Evolutionary conservation across 192 early-diverging fungal species (phyloP), one percentile per base, ranked within the genome.

Genomic region (Coemansia sp.): DNA sequence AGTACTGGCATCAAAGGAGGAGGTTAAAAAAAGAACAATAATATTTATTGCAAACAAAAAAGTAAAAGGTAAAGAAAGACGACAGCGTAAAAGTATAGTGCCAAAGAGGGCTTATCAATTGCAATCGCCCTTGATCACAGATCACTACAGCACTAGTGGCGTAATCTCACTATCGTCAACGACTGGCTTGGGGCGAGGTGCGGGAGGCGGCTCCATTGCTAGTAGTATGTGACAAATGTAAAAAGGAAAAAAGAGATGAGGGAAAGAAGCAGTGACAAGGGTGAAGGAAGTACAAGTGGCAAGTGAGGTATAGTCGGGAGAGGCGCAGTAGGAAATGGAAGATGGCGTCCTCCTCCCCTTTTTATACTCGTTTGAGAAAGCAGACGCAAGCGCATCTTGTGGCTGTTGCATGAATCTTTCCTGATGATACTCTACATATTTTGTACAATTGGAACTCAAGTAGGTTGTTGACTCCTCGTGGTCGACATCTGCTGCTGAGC

Each of bases 151-250:
- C 6, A 44, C 38, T 47, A 74, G 66, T 13, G 73, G 73, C 52
- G 73, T 65, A 21, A 74, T 49, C 10, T 37, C 21, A 50, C 73
- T 67, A 14, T 74, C 73, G 44, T 68, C 73, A 5, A 52, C 53
- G 11, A 68, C 62, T 4, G 73, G 73, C 35, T 46, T 64, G 44
- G 52, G 40, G n/a, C 16, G 16, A 4, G 73, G 73, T 5, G 72
- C 65, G 32, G 72, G 72, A 16, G 72, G 72, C 16, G 53, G 52
- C 3, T 63, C 43, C 50, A 67, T 68, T 10, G 10, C 37, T 95
- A 92, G 86, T 83, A 62, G 19, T 21, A 49, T 23, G 19, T 21
- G 92, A 93, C 26, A 73, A 89, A 14, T 21, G 46, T 4, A n/a
- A 21, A 21, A 44, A 44, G 42, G n/a, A 9, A 8, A 9, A 8